Conservation (phyloP, 352 stramenopile genomes). For the Pythium brassicae region DNA sequence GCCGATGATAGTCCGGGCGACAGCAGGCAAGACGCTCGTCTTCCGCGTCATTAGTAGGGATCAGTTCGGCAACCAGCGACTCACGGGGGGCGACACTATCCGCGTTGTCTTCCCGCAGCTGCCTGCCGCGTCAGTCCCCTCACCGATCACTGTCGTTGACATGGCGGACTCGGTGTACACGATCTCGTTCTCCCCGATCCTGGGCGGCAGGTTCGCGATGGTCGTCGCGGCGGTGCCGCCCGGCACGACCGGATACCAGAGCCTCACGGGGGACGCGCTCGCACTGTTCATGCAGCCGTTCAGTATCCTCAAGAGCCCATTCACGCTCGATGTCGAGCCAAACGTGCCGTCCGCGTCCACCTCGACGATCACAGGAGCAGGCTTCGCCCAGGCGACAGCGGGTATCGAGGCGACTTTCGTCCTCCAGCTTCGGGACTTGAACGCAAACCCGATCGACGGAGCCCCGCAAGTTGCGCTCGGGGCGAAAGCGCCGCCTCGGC, state of each 20-base stretch:
- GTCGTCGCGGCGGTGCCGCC: constrained; percentile 27
- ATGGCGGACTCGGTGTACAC: constrained; percentile 34
- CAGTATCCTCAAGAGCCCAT: constrained; percentile 39
- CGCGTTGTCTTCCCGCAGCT: constrained; percentile 34
- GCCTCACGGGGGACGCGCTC: constrained; percentile 16
- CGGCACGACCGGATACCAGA: constrained; percentile 13
- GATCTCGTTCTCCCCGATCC: constrained; percentile 29
- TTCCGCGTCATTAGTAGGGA: constrained; percentile 41
- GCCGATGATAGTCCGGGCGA: constrained; percentile 7
- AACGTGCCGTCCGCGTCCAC: constrained; percentile 20
- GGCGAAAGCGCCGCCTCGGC: constrained; percentile 6
- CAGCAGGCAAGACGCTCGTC: constrained; percentile 14
- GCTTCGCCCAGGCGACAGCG: constrained; percentile 29
- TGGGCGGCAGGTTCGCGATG: constrained; percentile 36
- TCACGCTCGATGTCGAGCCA: constrained; percentile 35
- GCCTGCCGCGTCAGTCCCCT: constrained; percentile 4
- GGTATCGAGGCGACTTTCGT: constrained; percentile 24
- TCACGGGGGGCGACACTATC: constrained; percentile 31
- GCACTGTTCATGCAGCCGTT: constrained; percentile 29
- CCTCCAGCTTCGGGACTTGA: constrained; percentile 38
- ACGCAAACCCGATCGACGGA: constrained; percentile 21
- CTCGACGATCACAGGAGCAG: constrained; percentile 30
- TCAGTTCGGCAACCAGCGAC: constrained; percentile 30
- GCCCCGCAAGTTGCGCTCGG: neutral
- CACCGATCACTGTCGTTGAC: constrained; percentile 23